These are phyloP conservation scores for Heritiera fomes DNA, from an alignment of 345 rosid genomes.

Conservation along the genomic window DNA sequence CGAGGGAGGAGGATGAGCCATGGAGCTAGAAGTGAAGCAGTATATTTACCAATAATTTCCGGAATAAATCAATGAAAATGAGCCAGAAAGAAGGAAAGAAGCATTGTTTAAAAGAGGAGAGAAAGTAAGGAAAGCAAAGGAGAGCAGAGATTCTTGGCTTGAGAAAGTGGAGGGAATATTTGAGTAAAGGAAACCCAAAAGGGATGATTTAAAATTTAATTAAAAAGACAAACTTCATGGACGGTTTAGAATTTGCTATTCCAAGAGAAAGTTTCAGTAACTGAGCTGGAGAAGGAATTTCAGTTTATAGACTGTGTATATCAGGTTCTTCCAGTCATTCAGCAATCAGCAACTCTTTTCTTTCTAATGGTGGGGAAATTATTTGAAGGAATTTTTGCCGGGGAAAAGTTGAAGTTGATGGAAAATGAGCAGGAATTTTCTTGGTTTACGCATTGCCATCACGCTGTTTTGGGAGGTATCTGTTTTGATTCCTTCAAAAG, in stretches of 20 bases:
- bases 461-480: background rate
- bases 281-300: conserved; percentile 22
- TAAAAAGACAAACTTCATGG: conserved; percentile 9
- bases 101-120: conserved; percentile 36
- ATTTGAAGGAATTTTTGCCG: conserved; percentile 18
- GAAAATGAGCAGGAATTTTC: background rate
- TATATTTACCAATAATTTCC: no score
- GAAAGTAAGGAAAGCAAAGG: conserved; percentile 32
- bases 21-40: conserved; percentile 17
- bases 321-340: background rate
- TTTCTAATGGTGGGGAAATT: background rate
- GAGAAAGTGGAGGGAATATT: conserved; percentile 55
- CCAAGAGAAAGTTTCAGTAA: conserved; percentile 1
- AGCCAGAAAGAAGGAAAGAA: conserved; percentile 29
- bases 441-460: conserved; percentile 10
- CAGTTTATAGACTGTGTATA: background rate
- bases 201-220: no score
- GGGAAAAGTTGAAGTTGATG: background rate
- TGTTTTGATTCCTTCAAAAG: conserved; percentile 18
- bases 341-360: background rate
- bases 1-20: conserved; percentile 58
- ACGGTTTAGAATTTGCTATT: conserved; percentile 20
- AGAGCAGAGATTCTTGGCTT: conserved; percentile 71
- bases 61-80: conserved; percentile 27
- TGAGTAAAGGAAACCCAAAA: conserved; percentile 27